Base-by-base conservation (phyloP, 176 grass and related monocot species). In the Cocos nucifera region DNA sequence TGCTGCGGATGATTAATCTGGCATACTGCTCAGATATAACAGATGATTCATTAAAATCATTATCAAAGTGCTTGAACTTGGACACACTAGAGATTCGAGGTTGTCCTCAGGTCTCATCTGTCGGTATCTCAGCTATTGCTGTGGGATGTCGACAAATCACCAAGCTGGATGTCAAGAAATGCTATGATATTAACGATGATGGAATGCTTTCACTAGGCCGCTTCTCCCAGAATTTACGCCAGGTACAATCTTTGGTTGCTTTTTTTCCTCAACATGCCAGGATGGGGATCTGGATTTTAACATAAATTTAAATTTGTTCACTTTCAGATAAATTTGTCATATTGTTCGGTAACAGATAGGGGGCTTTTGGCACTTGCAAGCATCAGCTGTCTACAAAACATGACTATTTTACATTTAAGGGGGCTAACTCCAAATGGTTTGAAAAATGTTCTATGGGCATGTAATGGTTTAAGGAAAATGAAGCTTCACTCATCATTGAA, bases 271-370 rank as follows among this genome's bases (percentile, higher is more conserved):
- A 44, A 44, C 1, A 0, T 30, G 35, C 35, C 10, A 1, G 35
- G 35, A 44, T 44, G 9, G 25, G 27, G 15, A 17, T 79, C 6
- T 44, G 61, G 54, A 35, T 58, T 7, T 55, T 28, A 59, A 54
- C 35, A 44, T 1, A 39, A 9, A 44, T 44, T 44, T 44, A 44
- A 35, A 4, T 48, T 15, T 32, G 1, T 35, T 6, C 59, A 15
- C 50, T 75, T 32, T 1, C 87, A 88, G 93, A 98, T 98, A 82
- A 98, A 98, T 72, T 66, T 92, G 53, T 92, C 93, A 1, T 98
- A 91, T 15, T 91, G 78, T 72, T 88, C 81, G 0, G 73, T 98
- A 53, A 92, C 87, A 17, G 84, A 98, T 50, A 78, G 85, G 7
- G 93, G 93, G 0, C 81, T 92, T 56, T 59, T 92, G 19, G 86